These are phyloP conservation scores for Haberlea rhodopensis DNA, from an alignment of 257 asterid genomes.

Conservation along the genomic window DNA sequence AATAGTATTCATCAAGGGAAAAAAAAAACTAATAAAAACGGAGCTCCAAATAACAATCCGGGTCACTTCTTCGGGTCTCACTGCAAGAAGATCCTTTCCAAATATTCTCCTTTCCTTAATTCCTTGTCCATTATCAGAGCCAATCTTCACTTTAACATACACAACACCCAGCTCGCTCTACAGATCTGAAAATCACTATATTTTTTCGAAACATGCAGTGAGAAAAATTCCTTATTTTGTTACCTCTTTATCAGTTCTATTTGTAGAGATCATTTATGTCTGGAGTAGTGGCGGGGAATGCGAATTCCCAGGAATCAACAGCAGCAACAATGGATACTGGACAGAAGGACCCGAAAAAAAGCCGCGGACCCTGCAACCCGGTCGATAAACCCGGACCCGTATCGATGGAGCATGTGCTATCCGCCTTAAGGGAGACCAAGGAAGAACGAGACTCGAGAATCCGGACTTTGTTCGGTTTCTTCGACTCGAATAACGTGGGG, in stretches of 20 bases:
- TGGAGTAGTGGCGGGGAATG: conserved; percentile 55
- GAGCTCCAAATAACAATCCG: conserved; percentile 33
- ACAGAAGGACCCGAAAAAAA: conserved; percentile 29
- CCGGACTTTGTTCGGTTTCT: no score
- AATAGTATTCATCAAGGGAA: neutral
- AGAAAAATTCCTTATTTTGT: conserved; percentile 8
- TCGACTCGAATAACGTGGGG: no score
- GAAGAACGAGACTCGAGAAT: no score
- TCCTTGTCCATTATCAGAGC: conserved; percentile 1
- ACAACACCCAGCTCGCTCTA: neutral
- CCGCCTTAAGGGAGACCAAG: no score
- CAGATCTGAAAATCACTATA: conserved; percentile 34
- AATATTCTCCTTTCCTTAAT: conserved; percentile 30
- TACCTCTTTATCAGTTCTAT: neutral
- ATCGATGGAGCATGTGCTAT: no score
- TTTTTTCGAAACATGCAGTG: conserved; percentile 18
- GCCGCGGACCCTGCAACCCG: conserved; percentile 74
- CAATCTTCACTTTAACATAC: neutral
- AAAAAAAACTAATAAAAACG: neutral
- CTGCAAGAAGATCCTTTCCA: conserved; percentile 35
- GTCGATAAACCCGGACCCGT: conserved; percentile 80
- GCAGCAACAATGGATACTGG: conserved; percentile 43
- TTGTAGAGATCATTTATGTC: no score
- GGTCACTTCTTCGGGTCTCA: conserved; percentile 41
- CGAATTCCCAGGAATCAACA: conserved; percentile 47